These are phyloP conservation scores for Lomentospora prolificans DNA, from an alignment of 2,329 filamentous ascomycete genomes.

Conservation along the genomic window DNA sequence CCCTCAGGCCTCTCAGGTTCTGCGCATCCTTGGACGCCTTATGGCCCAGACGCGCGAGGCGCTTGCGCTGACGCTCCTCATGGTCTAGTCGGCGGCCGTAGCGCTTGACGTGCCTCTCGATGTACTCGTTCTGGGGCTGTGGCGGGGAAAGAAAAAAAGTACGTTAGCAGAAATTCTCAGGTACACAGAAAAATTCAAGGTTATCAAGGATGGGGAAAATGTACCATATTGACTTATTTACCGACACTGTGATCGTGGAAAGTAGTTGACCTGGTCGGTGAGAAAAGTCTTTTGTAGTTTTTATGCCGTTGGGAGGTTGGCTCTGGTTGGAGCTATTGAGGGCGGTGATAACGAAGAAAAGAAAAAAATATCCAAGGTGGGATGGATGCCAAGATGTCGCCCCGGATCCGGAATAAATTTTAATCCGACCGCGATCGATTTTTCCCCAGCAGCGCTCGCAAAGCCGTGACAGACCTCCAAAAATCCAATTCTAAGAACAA, in stretches of 20 bases:
- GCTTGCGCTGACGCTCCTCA: conserved; percentile 84
- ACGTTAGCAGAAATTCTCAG: background rate
- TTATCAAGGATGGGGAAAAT: background rate
- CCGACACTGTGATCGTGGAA: background rate
- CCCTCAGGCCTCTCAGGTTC: conserved; percentile 81
- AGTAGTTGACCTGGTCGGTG: background rate
- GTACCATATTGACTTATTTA: background rate
- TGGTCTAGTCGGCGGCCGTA: conserved; percentile 56
- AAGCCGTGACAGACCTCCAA: background rate
- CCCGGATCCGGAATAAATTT: background rate
- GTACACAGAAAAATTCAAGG: too few species aligned
- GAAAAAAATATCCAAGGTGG: background rate
- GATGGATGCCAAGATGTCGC: background rate
- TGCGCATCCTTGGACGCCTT: conserved; percentile 82
- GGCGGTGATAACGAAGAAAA: background rate
- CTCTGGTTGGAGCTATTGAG: background rate
- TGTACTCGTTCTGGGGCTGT: conserved; percentile 68
- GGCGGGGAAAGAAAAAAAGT: conserved; percentile 6
- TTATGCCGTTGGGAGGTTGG: background rate
- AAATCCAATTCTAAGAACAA: too few species aligned
- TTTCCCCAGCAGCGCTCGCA: too few species aligned
- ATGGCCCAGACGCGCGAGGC: conserved; percentile 78
- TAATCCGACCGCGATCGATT: background rate
- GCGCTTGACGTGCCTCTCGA: conserved; percentile 60
- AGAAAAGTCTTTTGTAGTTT: background rate